phyloP scores from a whole-genome alignment of 139 green algal species.

The Tetraselmis chui region DNA sequence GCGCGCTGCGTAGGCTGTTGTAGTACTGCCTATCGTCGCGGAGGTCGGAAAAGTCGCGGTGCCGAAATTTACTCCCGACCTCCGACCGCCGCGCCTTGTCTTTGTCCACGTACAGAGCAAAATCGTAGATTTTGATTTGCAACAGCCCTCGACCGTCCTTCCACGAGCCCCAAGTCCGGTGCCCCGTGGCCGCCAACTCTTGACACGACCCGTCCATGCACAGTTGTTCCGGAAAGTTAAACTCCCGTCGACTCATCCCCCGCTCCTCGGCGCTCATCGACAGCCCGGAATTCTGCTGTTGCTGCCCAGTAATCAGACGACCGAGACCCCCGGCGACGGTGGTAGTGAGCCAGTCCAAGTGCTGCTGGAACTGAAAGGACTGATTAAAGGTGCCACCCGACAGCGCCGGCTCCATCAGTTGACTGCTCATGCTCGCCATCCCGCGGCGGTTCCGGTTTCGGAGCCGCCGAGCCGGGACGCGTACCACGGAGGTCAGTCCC shows the following conservation, averaged over 20 bases:
- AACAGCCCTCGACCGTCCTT: constrained; percentile 38
- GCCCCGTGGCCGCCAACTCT: constrained; percentile 44
- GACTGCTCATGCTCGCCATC: not conserved
- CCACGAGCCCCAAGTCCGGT: constrained; percentile 41
- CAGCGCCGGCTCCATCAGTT: not conserved
- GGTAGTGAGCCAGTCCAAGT: not conserved
- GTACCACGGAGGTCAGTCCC: not conserved
- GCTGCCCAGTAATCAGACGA: not conserved
- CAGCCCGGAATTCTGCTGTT: not conserved
- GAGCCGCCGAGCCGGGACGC: not conserved
- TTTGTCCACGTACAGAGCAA: constrained; percentile 56
- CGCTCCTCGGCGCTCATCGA: not conserved
- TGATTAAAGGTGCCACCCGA: no score
- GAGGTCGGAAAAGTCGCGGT: not conserved
- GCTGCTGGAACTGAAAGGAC: not conserved
- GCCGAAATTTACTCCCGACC: not conserved
- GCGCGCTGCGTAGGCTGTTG: not conserved
- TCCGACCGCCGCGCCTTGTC: constrained; percentile 8
- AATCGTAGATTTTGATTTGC: constrained; percentile 67
- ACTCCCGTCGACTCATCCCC: not conserved
- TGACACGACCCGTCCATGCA: constrained; percentile 8
- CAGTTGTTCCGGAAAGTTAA: not conserved
- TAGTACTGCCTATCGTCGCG: not conserved
- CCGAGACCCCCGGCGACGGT: not conserved
- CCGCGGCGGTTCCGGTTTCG: no score